A percentile compares a stretch with the other conserved stretches of the same genome.
phyloP scores from a whole-genome alignment of 129 eudicot genomes.

The Heracleum sosnowskyi region DNA sequence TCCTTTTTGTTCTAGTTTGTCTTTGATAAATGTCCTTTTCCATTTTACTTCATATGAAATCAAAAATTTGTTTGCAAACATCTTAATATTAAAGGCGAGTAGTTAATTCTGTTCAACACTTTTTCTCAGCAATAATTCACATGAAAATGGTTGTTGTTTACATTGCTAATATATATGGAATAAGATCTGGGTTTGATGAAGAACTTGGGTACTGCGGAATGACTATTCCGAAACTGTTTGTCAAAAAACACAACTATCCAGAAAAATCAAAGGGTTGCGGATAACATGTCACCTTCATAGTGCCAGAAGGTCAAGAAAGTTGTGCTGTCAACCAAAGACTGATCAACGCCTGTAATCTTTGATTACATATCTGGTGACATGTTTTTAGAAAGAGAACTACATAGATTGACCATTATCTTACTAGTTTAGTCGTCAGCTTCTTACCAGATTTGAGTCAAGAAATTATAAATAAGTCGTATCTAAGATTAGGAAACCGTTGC shows the following conservation, averaged over 20 bases:
- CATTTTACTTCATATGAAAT: not conserved
- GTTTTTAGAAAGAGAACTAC: too few species aligned
- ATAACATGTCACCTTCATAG: too few species aligned
- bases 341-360: too few species aligned
- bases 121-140: not conserved
- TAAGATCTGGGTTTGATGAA: not conserved
- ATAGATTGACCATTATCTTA: too few species aligned
- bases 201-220: not conserved
- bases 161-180: not conserved
- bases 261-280: not conserved
- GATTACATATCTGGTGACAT: too few species aligned
- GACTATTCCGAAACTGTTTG: not conserved
- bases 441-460: too few species aligned
- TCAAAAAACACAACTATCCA: not conserved
- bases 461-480: too few species aligned
- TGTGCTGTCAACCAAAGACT: too few species aligned
- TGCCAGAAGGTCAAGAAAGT: not conserved
- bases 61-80: not conserved
- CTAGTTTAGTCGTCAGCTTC: too few species aligned
- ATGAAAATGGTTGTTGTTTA: not conserved
- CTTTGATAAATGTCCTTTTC: not conserved
- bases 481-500: too few species aligned
- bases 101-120: not conserved
- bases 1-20: not conserved
- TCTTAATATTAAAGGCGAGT: not conserved